Percentiles rank a stretch among this genome's conserved stretches.
phyloP scores from a whole-genome alignment of 2,329 filamentous ascomycete species.

The Endoconidiophora polonica region DNA sequence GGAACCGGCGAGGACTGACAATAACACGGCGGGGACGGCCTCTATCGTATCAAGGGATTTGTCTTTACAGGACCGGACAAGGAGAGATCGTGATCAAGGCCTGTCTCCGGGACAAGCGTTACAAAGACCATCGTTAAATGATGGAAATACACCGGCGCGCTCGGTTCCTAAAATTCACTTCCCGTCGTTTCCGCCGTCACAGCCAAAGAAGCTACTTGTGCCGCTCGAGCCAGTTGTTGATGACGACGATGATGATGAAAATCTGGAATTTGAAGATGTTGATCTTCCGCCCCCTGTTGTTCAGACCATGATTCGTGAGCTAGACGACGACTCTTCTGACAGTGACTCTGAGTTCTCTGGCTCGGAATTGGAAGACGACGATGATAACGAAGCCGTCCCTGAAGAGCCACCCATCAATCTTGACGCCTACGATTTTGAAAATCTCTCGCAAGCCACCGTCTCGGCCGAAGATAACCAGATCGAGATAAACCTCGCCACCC shows the following conservation, averaged over 20 bases:
- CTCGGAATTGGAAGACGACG: slow-evolving; percentile 5
- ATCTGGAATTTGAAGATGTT: slow-evolving; percentile 35
- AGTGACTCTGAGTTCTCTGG: slow-evolving; percentile 17
- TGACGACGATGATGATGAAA: slow-evolving; percentile 21
- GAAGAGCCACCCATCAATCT: slow-evolving; percentile 20
- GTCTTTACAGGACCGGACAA: background rate
- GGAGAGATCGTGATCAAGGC: too few relatives aligned
- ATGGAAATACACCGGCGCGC: background rate
- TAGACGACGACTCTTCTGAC: slow-evolving; percentile 27
- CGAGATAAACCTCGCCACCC: slow-evolving; percentile 30
- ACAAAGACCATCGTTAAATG: background rate
- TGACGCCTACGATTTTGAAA: slow-evolving; percentile 31
- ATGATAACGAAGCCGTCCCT: slow-evolving; percentile 25
- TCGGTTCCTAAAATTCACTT: background rate
- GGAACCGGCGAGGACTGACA: background rate
- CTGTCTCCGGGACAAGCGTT: background rate
- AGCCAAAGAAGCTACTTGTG: background rate
- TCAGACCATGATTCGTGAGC: slow-evolving; percentile 34
- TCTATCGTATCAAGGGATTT: background rate
- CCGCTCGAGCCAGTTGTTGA: background rate
- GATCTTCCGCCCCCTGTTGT: slow-evolving; percentile 29
- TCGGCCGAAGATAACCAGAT: slow-evolving; percentile 21
- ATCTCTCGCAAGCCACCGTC: slow-evolving; percentile 13
- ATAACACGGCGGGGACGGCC: background rate
- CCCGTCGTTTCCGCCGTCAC: background rate